These are phyloP conservation scores for Oryza brachyantha DNA, from an alignment of 176 grass and related monocot species.

Conservation along the genomic window DNA sequence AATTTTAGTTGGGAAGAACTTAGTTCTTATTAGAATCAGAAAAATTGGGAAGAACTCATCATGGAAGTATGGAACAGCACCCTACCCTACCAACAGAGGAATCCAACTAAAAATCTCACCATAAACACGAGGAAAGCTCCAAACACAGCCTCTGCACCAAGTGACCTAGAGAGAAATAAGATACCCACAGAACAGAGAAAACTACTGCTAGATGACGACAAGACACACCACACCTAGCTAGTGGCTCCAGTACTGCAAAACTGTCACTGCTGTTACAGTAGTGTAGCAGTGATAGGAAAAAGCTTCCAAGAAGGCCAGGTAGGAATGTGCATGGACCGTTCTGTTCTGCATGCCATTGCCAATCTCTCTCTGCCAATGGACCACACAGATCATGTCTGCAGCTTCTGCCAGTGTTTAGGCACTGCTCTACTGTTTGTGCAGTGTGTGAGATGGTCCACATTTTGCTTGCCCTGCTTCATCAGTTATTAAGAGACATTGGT, in stretches of 20 bases:
- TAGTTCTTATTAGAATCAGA: not conserved
- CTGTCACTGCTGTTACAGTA: not conserved
- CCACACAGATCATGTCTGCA: not conserved
- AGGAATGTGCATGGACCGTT: not conserved
- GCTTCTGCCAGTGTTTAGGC: constrained; percentile 5
- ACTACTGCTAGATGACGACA: not conserved
- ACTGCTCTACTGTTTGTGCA: not conserved
- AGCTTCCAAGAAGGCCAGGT: constrained; percentile 38
- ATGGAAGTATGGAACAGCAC: not conserved
- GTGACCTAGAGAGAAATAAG: not conserved
- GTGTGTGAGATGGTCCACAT: constrained; percentile 22
- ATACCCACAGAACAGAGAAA: not conserved
- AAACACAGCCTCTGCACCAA: not conserved
- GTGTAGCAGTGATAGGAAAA: not conserved
- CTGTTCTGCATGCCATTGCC: not conserved
- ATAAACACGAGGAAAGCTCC: not conserved
- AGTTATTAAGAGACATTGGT: not conserved
- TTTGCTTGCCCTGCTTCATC: constrained; percentile 10
- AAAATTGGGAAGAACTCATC: not conserved
- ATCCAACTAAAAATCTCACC: not conserved
- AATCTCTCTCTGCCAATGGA: not conserved
- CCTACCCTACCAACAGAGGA: not conserved
- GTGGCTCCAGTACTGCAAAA: not conserved
- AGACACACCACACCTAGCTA: not conserved
- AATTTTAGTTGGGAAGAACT: no score